Conservation (phyloP, 1,284 basidiomycete genomes). For the Pulchroboletus neoregius region DNA sequence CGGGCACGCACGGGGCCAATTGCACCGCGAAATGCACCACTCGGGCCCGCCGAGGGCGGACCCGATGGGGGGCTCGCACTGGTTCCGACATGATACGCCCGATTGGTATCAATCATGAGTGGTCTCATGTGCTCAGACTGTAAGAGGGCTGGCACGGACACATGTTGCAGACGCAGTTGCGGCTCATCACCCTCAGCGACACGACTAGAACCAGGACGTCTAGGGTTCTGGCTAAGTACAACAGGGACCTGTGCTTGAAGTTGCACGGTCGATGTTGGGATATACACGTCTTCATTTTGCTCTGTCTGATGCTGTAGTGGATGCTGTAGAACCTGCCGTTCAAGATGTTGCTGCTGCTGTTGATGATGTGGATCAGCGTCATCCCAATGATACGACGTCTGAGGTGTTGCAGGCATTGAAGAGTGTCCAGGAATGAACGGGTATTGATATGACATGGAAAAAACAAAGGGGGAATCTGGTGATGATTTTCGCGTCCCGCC, state of each 20-base stretch:
- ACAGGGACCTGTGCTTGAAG: constrained; percentile 27
- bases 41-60: constrained; percentile 28
- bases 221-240: constrained; percentile 29
- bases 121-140: constrained; percentile 33
- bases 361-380: constrained; percentile 20
- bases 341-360: constrained; percentile 21
- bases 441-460: constrained; percentile 39
- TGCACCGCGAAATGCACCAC: constrained; percentile 13
- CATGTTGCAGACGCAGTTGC: constrained; percentile 25
- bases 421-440: constrained; percentile 34
- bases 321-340: constrained; percentile 31
- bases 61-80: constrained; percentile 31
- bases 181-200: constrained; percentile 27
- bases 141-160: constrained; percentile 20
- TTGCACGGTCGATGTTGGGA: constrained; percentile 16
- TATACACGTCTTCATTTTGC: constrained; percentile 21
- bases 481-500: constrained; percentile 8
- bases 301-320: constrained; percentile 29
- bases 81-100: constrained; percentile 26
- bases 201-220: constrained; percentile 18
- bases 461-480: constrained; percentile 23
- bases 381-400: constrained; percentile 33
- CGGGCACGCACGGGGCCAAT: constrained; percentile 27
- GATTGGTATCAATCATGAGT: constrained; percentile 33
- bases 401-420: constrained; percentile 35